Evolutionary conservation across 441 rosid species (phyloP).

Genomic region (Gossypium schwendimanii): DNA sequence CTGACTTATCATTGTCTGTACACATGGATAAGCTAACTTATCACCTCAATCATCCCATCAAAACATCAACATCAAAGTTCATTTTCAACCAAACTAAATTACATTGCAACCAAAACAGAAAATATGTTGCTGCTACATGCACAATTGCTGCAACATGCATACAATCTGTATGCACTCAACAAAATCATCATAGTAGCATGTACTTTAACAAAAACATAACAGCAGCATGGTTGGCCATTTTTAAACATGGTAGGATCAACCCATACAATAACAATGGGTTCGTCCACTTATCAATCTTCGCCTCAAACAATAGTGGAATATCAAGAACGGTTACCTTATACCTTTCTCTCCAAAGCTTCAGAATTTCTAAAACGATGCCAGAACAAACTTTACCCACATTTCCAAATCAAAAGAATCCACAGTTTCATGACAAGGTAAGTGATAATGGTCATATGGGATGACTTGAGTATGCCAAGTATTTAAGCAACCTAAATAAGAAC

Average conservation of each 20-base stretch:
- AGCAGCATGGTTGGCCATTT: too few species aligned
- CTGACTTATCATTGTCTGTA: too few species aligned
- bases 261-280: constrained; percentile 31
- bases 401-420: not conserved
- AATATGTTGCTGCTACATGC: too few species aligned
- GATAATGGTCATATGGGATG: not conserved
- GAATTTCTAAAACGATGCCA: constrained; percentile 50
- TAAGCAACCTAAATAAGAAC: not conserved
- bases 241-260: constrained; percentile 31
- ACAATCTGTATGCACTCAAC: too few species aligned
- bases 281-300: constrained; percentile 71
- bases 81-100: too few species aligned
- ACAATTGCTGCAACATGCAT: too few species aligned
- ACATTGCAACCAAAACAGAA: too few species aligned
- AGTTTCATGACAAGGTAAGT: not conserved
- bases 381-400: constrained; percentile 21
- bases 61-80: too few species aligned
- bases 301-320: constrained; percentile 65
- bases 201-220: too few species aligned
- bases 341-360: constrained; percentile 61
- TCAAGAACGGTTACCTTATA: constrained; percentile 54
- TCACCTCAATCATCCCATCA: too few species aligned
- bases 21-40: too few species aligned
- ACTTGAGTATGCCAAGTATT: not conserved
- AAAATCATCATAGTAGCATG: too few species aligned